These are phyloP conservation scores for Acacia concinna DNA, from an alignment of 331 rosid species.

Conservation along the genomic window DNA sequence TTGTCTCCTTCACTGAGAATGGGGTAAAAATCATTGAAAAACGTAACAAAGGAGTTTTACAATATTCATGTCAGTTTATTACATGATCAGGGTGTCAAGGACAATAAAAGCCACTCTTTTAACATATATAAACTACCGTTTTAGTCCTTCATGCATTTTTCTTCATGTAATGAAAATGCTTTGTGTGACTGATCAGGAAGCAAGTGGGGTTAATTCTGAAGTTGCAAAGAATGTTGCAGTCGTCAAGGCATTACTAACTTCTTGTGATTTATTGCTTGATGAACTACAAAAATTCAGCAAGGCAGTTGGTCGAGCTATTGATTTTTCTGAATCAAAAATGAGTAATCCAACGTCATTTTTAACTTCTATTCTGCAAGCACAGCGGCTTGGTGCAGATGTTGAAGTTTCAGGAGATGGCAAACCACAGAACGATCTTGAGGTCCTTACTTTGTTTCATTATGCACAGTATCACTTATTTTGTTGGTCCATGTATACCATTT, in stretches of 20 bases:
- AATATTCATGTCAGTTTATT: conserved; percentile 1
- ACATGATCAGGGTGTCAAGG: neutral
- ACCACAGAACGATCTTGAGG: conserved; percentile 76
- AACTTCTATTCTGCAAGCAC: conserved; percentile 41
- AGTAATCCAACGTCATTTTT: conserved; percentile 51
- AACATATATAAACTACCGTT: neutral
- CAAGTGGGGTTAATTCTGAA: conserved; percentile 44
- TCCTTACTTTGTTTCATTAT: conserved; percentile 52
- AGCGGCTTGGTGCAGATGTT: conserved; percentile 40
- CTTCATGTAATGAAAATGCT: conserved; percentile 38
- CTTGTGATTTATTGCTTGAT: conserved; percentile 75
- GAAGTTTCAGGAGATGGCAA: conserved; percentile 69
- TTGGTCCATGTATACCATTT: conserved; percentile 25
- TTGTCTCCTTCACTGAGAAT: neutral
- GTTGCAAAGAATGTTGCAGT: conserved; percentile 50
- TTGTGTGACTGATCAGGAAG: conserved; percentile 46
- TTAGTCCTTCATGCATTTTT: conserved; percentile 6
- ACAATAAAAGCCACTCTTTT: neutral
- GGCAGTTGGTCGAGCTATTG: conserved; percentile 57
- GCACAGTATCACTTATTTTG: neutral
- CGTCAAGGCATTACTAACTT: conserved; percentile 64
- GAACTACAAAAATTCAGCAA: conserved; percentile 69
- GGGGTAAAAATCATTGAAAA: conserved; percentile 19
- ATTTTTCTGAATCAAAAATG: conserved; percentile 68
- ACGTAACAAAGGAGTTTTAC: neutral